Conservation (phyloP, 805 yeast species). For the Torulaspora maleeae region DNA sequence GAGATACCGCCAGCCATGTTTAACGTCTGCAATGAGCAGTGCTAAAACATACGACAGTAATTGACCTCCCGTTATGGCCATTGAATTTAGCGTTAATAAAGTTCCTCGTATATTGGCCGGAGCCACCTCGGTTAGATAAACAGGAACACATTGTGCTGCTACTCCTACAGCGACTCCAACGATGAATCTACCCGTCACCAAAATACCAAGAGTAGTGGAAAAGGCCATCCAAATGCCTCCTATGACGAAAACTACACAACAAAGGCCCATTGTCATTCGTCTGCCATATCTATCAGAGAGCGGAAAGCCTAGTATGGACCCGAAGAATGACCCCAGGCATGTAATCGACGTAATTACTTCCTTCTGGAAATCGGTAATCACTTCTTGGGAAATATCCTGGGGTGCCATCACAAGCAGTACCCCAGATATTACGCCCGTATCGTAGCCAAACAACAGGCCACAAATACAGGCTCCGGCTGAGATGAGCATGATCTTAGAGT, state of each 20-base stretch:
- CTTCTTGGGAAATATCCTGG: constrained; percentile 34
- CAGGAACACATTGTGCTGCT: constrained; percentile 63
- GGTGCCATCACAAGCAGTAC: constrained; percentile 47
- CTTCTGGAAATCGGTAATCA: constrained; percentile 36
- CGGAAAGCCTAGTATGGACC: constrained; percentile 48
- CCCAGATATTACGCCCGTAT: constrained; percentile 61
- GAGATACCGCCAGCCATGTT: constrained; percentile 38
- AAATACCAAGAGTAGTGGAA: constrained; percentile 37
- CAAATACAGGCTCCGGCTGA: constrained; percentile 46
- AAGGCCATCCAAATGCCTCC: constrained; percentile 49
- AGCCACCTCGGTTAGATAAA: constrained; percentile 50
- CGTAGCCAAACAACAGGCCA: constrained; percentile 60
- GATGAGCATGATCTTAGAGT: constrained; percentile 18
- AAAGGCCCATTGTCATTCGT: constrained; percentile 36
- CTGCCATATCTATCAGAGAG: constrained; percentile 49
- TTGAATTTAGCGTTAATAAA: constrained; percentile 37
- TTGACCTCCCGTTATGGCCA: constrained; percentile 50
- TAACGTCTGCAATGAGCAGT: constrained; percentile 26
- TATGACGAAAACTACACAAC: constrained; percentile 44
- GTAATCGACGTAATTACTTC: constrained; percentile 44
- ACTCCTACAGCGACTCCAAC: constrained; percentile 73
- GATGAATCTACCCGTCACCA: constrained; percentile 52
- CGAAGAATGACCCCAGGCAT: constrained; percentile 52
- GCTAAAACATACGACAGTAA: constrained; percentile 43
- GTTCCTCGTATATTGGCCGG: constrained; percentile 41